Evolutionary conservation across 371 early-diverging fungal genomes (phyloP).

Genomic region (Circinella umbellata): DNA sequence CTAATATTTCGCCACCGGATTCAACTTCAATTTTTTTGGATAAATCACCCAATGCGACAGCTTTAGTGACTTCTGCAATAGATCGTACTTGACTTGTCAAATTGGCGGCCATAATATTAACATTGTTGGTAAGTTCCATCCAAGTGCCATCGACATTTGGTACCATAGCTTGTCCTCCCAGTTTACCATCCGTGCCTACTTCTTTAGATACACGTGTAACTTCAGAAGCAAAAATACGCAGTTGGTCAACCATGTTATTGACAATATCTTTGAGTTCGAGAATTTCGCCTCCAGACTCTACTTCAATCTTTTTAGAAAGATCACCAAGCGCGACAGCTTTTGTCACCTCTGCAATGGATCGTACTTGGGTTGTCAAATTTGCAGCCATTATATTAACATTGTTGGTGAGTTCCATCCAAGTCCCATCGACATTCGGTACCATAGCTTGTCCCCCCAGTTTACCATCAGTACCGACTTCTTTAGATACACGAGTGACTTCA

Average conservation of each 20-base stretch:
- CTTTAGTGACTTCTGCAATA: constrained; percentile 32
- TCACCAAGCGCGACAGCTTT: constrained; percentile 43
- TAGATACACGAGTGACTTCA: constrained; percentile 51
- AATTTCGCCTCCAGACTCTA: constrained; percentile 49
- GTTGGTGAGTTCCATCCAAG: constrained; percentile 65
- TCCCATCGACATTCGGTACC: constrained; percentile 60
- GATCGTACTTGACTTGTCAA: constrained; percentile 61
- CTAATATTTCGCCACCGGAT: constrained; percentile 35
- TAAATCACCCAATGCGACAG: background rate
- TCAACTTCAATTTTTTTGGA: constrained; percentile 38
- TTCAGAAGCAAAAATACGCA: constrained; percentile 36
- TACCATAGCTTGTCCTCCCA: constrained; percentile 51
- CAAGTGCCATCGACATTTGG: constrained; percentile 45
- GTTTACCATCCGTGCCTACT: constrained; percentile 41
- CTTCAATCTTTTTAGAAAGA: constrained; percentile 46
- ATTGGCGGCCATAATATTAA: constrained; percentile 56
- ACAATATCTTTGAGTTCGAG: constrained; percentile 44
- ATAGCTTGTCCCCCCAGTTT: constrained; percentile 28
- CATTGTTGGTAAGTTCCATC: constrained; percentile 53
- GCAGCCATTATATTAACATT: constrained; percentile 62
- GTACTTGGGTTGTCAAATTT: constrained; percentile 50
- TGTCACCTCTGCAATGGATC: constrained; percentile 40
- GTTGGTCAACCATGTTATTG: constrained; percentile 58
- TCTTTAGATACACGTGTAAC: constrained; percentile 49
- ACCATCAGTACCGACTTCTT: constrained; percentile 31